Conservation (phyloP, 1,284 basidiomycete species). For the Albatrellus sp. region DNA sequence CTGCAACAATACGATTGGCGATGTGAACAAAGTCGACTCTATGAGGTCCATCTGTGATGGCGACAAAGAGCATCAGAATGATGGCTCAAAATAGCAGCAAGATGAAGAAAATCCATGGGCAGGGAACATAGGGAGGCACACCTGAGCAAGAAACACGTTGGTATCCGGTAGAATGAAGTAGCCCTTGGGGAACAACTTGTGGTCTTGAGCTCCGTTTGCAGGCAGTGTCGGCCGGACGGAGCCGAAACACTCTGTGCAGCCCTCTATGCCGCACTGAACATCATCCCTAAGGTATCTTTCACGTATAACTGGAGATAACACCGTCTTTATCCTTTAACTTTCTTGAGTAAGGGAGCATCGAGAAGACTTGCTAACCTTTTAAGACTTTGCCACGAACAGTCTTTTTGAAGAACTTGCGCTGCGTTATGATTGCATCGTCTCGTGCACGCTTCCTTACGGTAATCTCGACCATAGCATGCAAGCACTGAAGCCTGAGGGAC, state of each 20-base stretch:
- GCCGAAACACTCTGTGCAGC: slow-evolving; percentile 52
- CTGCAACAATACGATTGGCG: slow-evolving; percentile 84
- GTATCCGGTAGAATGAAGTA: slow-evolving; percentile 92
- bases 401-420: slow-evolving; percentile 90
- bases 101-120: neutral
- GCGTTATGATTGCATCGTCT: slow-evolving; percentile 64
- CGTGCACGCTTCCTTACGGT: slow-evolving; percentile 68
- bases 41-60: slow-evolving; percentile 78
- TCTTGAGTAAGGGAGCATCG: neutral
- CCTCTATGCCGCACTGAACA: slow-evolving; percentile 79
- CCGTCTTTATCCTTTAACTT: too few species aligned
- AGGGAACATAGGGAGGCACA: slow-evolving; percentile 19
- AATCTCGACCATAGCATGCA: slow-evolving; percentile 40
- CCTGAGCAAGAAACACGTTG: slow-evolving; percentile 90
- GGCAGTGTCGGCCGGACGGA: slow-evolving; percentile 21
- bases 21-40: slow-evolving; percentile 60
- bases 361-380: slow-evolving; percentile 46
- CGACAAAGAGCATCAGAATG: neutral
- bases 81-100: neutral
- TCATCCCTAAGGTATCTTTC: slow-evolving; percentile 93
- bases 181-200: slow-evolving; percentile 43
- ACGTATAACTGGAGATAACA: slow-evolving; percentile 57
- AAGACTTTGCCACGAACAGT: slow-evolving; percentile 90
- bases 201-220: slow-evolving; percentile 33
- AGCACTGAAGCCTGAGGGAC: neutral